Evolutionary conservation across 1,139 yeast genomes (phyloP).

Genomic region (Candida mesenterica): DNA sequence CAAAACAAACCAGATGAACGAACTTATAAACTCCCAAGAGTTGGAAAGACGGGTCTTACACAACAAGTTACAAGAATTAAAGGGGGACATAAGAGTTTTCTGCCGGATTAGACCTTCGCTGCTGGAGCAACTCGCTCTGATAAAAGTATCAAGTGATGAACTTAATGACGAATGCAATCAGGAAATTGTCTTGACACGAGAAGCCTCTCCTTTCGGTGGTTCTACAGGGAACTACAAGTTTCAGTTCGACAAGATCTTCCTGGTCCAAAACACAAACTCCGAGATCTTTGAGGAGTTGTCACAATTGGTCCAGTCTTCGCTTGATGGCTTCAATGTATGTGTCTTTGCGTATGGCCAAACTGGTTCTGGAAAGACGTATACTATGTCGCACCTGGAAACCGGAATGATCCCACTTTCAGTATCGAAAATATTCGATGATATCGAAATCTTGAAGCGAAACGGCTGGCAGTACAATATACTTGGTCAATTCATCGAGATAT

Average conservation of each 20-base stretch:
- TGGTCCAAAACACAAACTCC: conserved; percentile 49
- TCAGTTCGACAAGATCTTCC: conserved; percentile 78
- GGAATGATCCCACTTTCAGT: conserved; percentile 87
- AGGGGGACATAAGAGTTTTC: conserved; percentile 90
- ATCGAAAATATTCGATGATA: conserved; percentile 64
- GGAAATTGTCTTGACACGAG: conserved; percentile 35
- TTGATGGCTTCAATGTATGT: conserved; percentile 91
- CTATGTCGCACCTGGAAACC: conserved; percentile 72
- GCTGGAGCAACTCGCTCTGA: conserved; percentile 27
- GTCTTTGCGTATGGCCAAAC: conserved; percentile 98
- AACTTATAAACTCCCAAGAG: conserved; percentile 24
- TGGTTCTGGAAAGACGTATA: conserved; percentile 92
- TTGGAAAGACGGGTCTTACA: conserved; percentile 62
- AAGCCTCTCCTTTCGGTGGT: conserved; percentile 6
- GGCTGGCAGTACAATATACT: conserved; percentile 68
- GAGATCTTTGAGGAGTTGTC: conserved; percentile 82
- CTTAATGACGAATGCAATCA: conserved; percentile 49
- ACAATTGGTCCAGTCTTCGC: conserved; percentile 81
- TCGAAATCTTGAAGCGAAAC: conserved; percentile 44
- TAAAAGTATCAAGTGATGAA: conserved; percentile 48
- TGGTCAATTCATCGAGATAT: conserved; percentile 87
- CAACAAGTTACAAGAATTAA: conserved; percentile 75
- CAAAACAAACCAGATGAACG: conserved; percentile 22
- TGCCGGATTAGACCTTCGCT: conserved; percentile 76
- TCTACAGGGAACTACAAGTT: conserved; percentile 39